Evolutionary conservation across 352 stramenopile species (phyloP), one percentile per base, ranked within the genome.

Genomic region (Thraustochytrium striatum): DNA sequence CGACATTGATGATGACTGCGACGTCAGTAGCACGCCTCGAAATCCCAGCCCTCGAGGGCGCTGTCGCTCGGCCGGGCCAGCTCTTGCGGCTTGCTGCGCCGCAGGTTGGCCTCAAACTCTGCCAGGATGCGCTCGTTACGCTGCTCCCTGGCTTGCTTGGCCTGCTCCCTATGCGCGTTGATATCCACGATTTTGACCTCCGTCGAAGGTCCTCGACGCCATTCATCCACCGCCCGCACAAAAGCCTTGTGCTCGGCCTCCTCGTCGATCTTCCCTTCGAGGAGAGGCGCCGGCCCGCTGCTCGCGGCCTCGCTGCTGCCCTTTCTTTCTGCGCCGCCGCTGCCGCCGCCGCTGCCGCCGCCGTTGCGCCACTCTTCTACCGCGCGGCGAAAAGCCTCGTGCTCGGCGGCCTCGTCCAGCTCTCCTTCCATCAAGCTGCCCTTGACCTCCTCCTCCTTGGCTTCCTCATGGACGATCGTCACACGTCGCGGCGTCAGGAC

Each of bases 181-280:
- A 55, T 43, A 1, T 62, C 65, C 21, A 62, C 39, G 16, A 72
- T 21, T 35, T 59, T 52, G 62, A 61, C 28, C 33, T 32, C 39
- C 16, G 81, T 82, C 21, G 25, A 16, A 16, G 58, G 35, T 1
- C 50, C 68, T 36, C 43, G 50, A 19, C 85, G 50, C 86, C 86
- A 89, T 33, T 89, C 68, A 28, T 32, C 72, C 30, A 89, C 86
- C 11, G 86, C 86, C 25, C 70, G 68, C 53, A 61, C 57, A 70
- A 89, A 89, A 16, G 85, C 85, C 43, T 65, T 62, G 44, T 78
- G 57, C 79, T 89, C 85, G 16, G 81, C 84, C 44, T 84, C 84
- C 80, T 89, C 86, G 43, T 88, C 82, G 13, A 88, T 35, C 5
- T 62, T 69, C 16, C 72, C 79, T 1, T 25, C 3, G 13, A 75